Base-by-base conservation (phyloP, 495 filamentous ascomycete species). In the Monascus purpureus region DNA sequence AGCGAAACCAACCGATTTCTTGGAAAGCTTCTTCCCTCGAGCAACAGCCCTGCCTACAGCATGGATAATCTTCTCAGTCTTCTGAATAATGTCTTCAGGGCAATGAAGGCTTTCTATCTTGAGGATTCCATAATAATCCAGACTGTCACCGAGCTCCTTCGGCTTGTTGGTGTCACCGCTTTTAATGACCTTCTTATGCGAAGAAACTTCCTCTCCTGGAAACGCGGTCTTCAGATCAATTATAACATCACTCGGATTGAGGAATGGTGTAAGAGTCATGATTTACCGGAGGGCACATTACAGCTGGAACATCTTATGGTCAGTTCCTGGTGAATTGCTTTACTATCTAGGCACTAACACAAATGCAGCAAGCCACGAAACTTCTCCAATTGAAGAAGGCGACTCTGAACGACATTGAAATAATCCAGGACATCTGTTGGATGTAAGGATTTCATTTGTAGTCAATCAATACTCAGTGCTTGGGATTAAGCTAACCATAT, bases 341-440 rank as follows among this genome's bases (percentile, higher is more conserved):
- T 5, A 19, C 3, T 17, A 11, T 1, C 13, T 11, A 18, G n/a
- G 25, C 14, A 33, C 52, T 72, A 47, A 65, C 40, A 17, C 23
- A 13, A 19, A 16, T 39, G 40, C 41, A 86, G 80, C 87, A 95
- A 82, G 92, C 92, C 29, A 99, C 92, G 25, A 99, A 99, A 63
- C 78, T 99, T 37, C 66, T 99, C 25, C 92, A 99, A 55, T 68
- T 99, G 37, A 99, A 99, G 73, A 99, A 99, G 59, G 92, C 92
- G 5, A 99, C 92, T 3, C 55, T 99, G 47, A 95, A 94, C 55
- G 92, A 99, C 52, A 99, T 99, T 47, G 92, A 96, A 57, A 99
- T 99, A 43, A 99, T 99, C 38, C 92, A 99, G 65, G 92, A 99
- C 52, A 99, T 99, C 39, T 99, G 92, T 68, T 99, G 92, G 92